Base-by-base conservation (phyloP, 495 filamentous ascomycete genomes). In the Penicillium nucicola region DNA sequence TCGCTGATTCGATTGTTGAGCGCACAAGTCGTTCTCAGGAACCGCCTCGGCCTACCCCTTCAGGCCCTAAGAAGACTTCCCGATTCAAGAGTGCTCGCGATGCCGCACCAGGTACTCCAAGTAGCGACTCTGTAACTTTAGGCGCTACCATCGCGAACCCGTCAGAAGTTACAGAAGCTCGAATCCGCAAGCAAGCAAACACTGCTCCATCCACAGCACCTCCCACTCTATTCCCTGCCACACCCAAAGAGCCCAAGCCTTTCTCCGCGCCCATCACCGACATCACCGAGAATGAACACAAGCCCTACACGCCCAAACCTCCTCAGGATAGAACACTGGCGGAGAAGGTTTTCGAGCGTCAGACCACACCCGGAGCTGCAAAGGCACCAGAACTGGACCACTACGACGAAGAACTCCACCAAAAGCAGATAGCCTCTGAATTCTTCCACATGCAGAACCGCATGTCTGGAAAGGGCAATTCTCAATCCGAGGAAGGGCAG, bases 381-480 rank as follows among this genome's bases (percentile, higher is more conserved):
- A 50, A 54, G 1, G 59, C 74, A 1, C 72, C 79, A 4, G 84
- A 86, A 43, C 80, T 82, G 2, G 83, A 95, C 42, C 86, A 90
- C 36, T 68, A 93, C 32, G 88, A 97, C 50, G 83, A 87, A 5
- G 69, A 77, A 7, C 68, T 90, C 2, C 72, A 92, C 34, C 79
- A 86, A 35, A 82, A 88, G 50, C 84, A 95, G 62, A 85, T 95
- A 7, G 83, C 85, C 20, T 79, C 78, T 37, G 88, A 96, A 61
- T 95, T 92, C 62, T 82, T 92, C 65, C 80, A 79, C 28, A 75
- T 85, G 69, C 84, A 92, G 4, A 95, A 90, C 60, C 76, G 77
- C 47, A 83, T 92, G 72, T 88, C 95, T 50, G 78, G 88, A 52
- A 82, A 95, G 47, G 88, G 88, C 31, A 90, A 89, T 2, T 92